A percentile compares a stretch with the other conserved stretches of the same genome.
Conservation (phyloP, 352 stramenopile species). For the Phytophthora citrophthora region DNA sequence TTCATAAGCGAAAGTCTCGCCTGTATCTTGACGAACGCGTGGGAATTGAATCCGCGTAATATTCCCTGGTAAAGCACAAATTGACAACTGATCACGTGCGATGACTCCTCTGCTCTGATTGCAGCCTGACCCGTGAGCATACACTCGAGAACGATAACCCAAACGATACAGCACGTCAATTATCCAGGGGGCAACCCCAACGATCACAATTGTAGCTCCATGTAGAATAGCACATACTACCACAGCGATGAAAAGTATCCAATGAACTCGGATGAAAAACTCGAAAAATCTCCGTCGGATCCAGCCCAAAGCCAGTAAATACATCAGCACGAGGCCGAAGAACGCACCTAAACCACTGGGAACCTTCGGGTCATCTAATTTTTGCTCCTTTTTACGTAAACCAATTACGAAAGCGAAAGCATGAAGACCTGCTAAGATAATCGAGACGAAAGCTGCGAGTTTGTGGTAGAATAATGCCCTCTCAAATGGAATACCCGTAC, state of each 20-base stretch:
- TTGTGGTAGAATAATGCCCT: constrained; percentile 68
- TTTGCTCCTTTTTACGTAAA: constrained; percentile 20
- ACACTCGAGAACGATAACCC: constrained; percentile 31
- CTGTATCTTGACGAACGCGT: constrained; percentile 42
- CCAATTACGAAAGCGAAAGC: constrained; percentile 39
- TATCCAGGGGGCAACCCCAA: constrained; percentile 43
- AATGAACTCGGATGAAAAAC: constrained; percentile 58
- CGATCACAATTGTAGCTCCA: constrained; percentile 35
- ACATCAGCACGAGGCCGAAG: constrained; percentile 38
- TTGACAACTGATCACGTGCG: constrained; percentile 37
- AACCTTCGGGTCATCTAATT: constrained; percentile 18
- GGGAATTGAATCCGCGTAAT: constrained; percentile 60
- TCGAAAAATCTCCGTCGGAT: constrained; percentile 61
- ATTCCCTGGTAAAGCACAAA: constrained; percentile 36
- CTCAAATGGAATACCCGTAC: constrained; percentile 56
- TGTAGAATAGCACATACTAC: constrained; percentile 50
- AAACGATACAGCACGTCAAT: constrained; percentile 53
- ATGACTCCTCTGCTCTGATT: constrained; percentile 31
- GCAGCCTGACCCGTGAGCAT: constrained; percentile 26
- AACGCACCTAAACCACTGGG: constrained; percentile 35
- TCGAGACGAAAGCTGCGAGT: constrained; percentile 44
- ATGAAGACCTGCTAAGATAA: constrained; percentile 45
- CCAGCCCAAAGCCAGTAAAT: constrained; percentile 39
- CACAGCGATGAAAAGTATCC: constrained; percentile 56
- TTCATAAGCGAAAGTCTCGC: constrained; percentile 44